Percentiles rank a stretch among this genome's conserved stretches.
Conservation (phyloP, 108 stramenopile species). For the Conticribra guillardii region DNA sequence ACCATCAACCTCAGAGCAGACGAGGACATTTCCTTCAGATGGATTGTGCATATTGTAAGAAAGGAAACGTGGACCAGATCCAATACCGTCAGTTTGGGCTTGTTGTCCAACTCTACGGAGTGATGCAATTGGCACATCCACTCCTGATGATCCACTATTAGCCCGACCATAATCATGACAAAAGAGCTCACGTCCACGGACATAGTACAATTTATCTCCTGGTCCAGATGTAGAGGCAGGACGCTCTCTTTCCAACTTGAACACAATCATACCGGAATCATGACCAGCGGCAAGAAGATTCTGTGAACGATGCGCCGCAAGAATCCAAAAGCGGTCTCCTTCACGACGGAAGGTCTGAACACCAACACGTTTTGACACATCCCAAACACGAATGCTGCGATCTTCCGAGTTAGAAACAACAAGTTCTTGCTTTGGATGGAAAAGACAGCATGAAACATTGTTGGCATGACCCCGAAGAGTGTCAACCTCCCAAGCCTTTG, state of each 20-base stretch:
- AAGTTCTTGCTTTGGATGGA: slow-evolving; percentile 98
- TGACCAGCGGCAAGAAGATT: slow-evolving; percentile 99
- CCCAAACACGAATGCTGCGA: slow-evolving; percentile 98
- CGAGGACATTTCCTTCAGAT: slow-evolving; percentile 89
- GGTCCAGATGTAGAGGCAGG: slow-evolving; percentile 88
- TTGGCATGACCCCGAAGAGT: slow-evolving; percentile 99
- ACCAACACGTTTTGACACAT: slow-evolving; percentile 96
- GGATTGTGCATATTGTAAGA: slow-evolving; percentile 97
- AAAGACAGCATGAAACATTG: slow-evolving; percentile 98
- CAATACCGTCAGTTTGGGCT: slow-evolving; percentile 92
- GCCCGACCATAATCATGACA: slow-evolving; percentile 87
- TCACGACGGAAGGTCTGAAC: slow-evolving; percentile 99
- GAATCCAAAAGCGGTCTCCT: slow-evolving; percentile 98
- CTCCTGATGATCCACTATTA: slow-evolving; percentile 62
- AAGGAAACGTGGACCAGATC: slow-evolving; percentile 89
- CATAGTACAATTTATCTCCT: slow-evolving; percentile 89
- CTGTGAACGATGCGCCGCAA: slow-evolving; percentile 92
- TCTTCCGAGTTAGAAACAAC: slow-evolving; percentile 98
- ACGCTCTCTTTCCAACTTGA: slow-evolving; percentile 98
- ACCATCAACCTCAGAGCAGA: slow-evolving; percentile 91
- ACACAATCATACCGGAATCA: slow-evolving; percentile 99
- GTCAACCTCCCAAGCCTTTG: slow-evolving; percentile 99
- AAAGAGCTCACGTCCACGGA: slow-evolving; percentile 96
- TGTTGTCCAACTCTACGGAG: slow-evolving; percentile 92
- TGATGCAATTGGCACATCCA: slow-evolving; percentile 91